phyloP scores from a whole-genome alignment of 768 basidiomycete genomes.

The Boletus bicolor region DNA sequence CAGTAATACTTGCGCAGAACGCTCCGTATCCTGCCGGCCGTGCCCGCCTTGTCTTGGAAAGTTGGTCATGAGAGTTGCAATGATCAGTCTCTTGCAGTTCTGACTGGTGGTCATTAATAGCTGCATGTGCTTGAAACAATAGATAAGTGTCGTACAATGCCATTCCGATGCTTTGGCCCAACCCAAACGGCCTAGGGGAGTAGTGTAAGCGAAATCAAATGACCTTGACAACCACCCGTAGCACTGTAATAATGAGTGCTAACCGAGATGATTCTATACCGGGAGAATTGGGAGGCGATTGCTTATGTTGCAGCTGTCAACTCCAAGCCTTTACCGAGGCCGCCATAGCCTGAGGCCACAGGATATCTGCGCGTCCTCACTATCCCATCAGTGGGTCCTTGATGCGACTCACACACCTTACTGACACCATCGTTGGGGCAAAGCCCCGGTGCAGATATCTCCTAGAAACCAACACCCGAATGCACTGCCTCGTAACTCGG shows the following conservation, averaged over 20 bases:
- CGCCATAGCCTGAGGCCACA: constrained; percentile 18
- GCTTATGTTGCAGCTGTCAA: constrained; percentile 7
- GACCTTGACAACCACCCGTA: constrained; percentile 30
- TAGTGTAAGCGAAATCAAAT: not conserved
- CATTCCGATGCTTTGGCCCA: constrained; percentile 27
- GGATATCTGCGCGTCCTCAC: constrained; percentile 19
- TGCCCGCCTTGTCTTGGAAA: too few species aligned
- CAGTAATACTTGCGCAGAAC: too few species aligned
- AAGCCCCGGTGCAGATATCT: not conserved
- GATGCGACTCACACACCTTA: not conserved
- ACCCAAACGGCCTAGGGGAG: constrained; percentile 25
- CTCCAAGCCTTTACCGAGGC: constrained; percentile 32
- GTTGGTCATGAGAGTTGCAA: too few species aligned
- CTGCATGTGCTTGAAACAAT: too few species aligned
- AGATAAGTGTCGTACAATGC: too few species aligned
- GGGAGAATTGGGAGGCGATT: not conserved
- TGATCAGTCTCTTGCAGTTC: too few species aligned
- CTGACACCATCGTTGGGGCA: not conserved
- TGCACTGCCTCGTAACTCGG: too few species aligned
- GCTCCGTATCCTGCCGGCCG: too few species aligned
- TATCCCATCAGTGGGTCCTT: constrained; percentile 14
- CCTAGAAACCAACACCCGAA: too few species aligned
- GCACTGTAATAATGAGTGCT: not conserved
- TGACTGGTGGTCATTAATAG: too few species aligned
- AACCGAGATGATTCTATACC: not conserved